phyloP scores from a whole-genome alignment of 2,329 filamentous ascomycete species.

The Akanthomyces lecanii region DNA sequence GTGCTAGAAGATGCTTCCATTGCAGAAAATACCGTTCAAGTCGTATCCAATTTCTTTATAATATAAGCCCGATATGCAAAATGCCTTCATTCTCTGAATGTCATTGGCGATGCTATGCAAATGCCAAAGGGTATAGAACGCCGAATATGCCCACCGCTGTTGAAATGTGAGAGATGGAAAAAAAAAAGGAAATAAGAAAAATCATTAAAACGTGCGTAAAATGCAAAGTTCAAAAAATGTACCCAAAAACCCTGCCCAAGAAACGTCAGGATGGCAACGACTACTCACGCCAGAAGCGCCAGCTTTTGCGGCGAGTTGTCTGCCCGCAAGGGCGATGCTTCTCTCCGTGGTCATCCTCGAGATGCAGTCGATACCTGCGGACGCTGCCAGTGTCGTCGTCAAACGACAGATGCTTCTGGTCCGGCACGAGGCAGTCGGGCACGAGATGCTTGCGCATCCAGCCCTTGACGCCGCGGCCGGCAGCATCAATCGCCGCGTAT shows the following conservation, averaged over 20 bases:
- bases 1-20: neutral
- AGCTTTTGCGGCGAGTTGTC: constrained; percentile 15
- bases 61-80: constrained; percentile 22
- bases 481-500: constrained; percentile 63
- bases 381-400: constrained; percentile 62
- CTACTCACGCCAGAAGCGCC: constrained; percentile 21
- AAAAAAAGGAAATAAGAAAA: constrained; percentile 11
- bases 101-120: constrained; percentile 9
- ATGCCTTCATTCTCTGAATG: constrained; percentile 14
- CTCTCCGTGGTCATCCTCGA: constrained; percentile 43
- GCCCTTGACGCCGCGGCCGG: constrained; percentile 54
- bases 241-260: too few relatives aligned
- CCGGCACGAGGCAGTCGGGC: constrained; percentile 57
- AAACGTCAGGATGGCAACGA: neutral
- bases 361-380: constrained; percentile 55
- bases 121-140: constrained; percentile 33
- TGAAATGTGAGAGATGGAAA: neutral
- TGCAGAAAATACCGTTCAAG: neutral
- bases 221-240: neutral
- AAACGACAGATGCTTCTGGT: constrained; percentile 48
- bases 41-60: constrained; percentile 23
- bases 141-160: constrained; percentile 29
- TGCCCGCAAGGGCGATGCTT: constrained; percentile 19
- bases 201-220: constrained; percentile 13
- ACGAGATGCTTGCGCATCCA: constrained; percentile 56